A percentile compares a stretch with the other conserved stretches of the same genome.
Evolutionary conservation across 352 stramenopile species (phyloP).

Genomic region (Blastocystis sp.): DNA sequence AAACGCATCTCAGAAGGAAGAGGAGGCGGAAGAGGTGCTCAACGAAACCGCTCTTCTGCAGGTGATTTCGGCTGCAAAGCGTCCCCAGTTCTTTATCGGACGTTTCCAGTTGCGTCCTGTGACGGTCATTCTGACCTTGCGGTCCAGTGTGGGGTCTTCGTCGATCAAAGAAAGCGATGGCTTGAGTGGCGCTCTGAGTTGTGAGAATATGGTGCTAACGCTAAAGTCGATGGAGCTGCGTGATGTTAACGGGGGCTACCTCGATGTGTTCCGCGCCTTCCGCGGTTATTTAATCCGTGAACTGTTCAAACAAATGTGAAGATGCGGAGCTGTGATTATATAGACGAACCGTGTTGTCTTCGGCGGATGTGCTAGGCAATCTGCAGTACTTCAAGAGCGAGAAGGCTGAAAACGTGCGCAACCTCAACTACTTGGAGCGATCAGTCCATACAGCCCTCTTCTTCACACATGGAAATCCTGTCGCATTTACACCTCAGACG

Average conservation of each 20-base stretch:
- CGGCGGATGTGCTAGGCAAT: conserved; percentile 25
- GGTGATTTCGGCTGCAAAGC: neutral
- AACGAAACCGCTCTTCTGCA: neutral
- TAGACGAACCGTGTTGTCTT: conserved; percentile 21
- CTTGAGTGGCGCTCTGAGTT: neutral
- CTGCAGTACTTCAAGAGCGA: conserved; percentile 43
- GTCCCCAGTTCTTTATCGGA: conserved; percentile 13
- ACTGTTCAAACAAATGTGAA: conserved; percentile 40
- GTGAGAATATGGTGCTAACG: conserved; percentile 23
- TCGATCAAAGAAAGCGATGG: neutral
- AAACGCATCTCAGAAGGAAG: neutral
- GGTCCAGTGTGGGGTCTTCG: neutral
- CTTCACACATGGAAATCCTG: neutral
- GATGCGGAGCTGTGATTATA: neutral
- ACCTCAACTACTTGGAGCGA: conserved; percentile 44
- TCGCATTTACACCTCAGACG: neutral
- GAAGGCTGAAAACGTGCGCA: neutral
- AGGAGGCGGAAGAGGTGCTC: neutral
- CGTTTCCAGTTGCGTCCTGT: conserved; percentile 5
- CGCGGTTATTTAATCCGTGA: conserved; percentile 33
- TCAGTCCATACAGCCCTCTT: conserved; percentile 6
- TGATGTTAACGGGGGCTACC: conserved; percentile 16
- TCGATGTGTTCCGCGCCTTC: neutral
- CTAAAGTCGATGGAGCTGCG: conserved; percentile 14
- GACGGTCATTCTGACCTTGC: neutral